phyloP scores from a whole-genome alignment of 2,329 filamentous ascomycete species.

The Blastomyces emzantsi region DNA sequence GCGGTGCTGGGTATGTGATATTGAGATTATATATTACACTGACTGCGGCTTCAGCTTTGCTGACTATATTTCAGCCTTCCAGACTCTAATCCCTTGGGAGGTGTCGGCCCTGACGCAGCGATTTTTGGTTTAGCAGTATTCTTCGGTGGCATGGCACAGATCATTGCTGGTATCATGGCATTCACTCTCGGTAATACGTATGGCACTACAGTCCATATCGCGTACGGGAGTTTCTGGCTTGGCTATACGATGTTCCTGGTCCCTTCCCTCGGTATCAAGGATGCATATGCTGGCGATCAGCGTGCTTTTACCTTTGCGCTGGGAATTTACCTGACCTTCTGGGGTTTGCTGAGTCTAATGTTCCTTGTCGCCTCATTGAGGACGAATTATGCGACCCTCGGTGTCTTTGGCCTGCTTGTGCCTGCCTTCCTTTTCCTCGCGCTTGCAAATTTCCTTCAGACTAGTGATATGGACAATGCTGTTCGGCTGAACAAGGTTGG shows the following conservation, averaged over 20 bases:
- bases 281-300: slow-evolving; percentile 33
- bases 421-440: slow-evolving; percentile 51
- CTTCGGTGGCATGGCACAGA: slow-evolving; percentile 23
- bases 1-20: slow-evolving; percentile 41
- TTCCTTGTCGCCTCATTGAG: slow-evolving; percentile 49
- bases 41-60: background rate
- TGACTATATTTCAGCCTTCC: slow-evolving; percentile 18
- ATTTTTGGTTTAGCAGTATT: slow-evolving; percentile 23
- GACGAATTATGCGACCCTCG: slow-evolving; percentile 51
- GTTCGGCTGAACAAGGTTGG: slow-evolving; percentile 39
- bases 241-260: slow-evolving; percentile 50
- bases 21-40: background rate
- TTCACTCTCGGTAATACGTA: slow-evolving; percentile 53
- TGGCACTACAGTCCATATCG: slow-evolving; percentile 52
- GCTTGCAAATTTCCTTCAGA: slow-evolving; percentile 44
- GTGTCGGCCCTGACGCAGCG: slow-evolving; percentile 20
- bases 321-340: slow-evolving; percentile 51
- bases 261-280: slow-evolving; percentile 44
- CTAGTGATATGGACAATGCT: slow-evolving; percentile 31
- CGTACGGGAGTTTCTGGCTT: slow-evolving; percentile 56
- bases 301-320: slow-evolving; percentile 43
- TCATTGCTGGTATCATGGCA: slow-evolving; percentile 31
- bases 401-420: slow-evolving; percentile 50
- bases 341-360: slow-evolving; percentile 52
- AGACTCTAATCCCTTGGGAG: slow-evolving; percentile 19